Conservation (phyloP, 2,329 filamentous ascomycete species). For the Fusarium sp. region DNA sequence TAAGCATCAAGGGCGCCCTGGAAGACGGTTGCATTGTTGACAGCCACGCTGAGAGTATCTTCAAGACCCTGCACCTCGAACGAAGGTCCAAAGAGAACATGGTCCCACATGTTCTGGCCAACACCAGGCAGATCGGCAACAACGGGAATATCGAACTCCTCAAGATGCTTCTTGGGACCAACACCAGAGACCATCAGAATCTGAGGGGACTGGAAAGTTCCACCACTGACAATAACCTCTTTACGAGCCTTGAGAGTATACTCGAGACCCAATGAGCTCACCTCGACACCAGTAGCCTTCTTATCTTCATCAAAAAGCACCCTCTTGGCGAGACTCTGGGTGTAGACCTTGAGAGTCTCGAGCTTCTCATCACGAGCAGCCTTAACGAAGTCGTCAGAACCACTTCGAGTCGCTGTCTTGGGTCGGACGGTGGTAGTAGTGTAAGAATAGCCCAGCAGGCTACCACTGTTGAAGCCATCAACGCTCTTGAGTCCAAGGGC, state of each 20-base stretch:
- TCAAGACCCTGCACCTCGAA: conserved; percentile 42
- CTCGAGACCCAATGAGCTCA: conserved; percentile 24
- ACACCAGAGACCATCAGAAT: conserved; percentile 45
- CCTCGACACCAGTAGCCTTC: conserved; percentile 58
- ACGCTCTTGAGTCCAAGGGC: conserved; percentile 48
- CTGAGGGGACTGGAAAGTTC: conserved; percentile 40
- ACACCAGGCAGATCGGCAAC: conserved; percentile 38
- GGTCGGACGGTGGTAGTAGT: conserved; percentile 39
- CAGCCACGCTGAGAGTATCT: conserved; percentile 41
- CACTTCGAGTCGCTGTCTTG: conserved; percentile 45
- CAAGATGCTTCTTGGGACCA: conserved; percentile 25
- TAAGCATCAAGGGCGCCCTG: conserved; percentile 36
- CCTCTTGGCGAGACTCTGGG: conserved; percentile 59
- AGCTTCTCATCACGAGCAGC: conserved; percentile 45
- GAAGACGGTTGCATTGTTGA: conserved; percentile 37
- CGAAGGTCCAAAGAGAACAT: conserved; percentile 41
- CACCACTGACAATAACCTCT: conserved; percentile 40
- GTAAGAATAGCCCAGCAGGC: conserved; percentile 47
- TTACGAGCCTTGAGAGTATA: conserved; percentile 40
- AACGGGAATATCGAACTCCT: conserved; percentile 26
- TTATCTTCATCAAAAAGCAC: conserved; percentile 60
- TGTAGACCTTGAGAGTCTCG: conserved; percentile 58
- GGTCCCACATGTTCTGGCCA: conserved; percentile 43
- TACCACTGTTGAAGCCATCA: conserved; percentile 42
- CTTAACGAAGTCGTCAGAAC: conserved; percentile 49